Evolutionary conservation across 179 eudicot species (phyloP), one percentile per base, ranked within the genome.

Genomic region (Patellifolia procumbens): DNA sequence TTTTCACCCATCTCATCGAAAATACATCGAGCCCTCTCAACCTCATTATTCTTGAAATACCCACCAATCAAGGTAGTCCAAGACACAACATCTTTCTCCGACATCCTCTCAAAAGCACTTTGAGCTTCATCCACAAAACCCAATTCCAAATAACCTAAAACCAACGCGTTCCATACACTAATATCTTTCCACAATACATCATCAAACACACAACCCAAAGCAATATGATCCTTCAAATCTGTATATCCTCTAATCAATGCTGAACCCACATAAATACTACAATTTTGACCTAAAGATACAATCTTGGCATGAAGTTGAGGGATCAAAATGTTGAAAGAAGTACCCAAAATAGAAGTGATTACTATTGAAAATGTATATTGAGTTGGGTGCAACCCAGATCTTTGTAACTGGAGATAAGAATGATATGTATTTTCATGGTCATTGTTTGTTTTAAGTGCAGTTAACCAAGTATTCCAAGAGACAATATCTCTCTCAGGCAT

Each of bases 1-100:
- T 79, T 88, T 56, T 84, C 82, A 1, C 37, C 70, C 85, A 87
- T 86, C 67, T 46, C 45, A 51, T 88, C 71, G 24, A 92, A 92
- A 49, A 83, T 24, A 24, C 60, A 80, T 13, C 81, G 77, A 55
- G 93, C 97, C 72, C 64, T 80, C 37, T 82, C 61, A 67, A 87
- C 74, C 66, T 85, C 85, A 45, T 80, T 74, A 45, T 89, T 91
- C 56, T 61, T 88, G 24, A 92, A 67, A 80, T 83, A 88, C 71
- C 97, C 97, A 78, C 85, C 82, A 76, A 92, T 84, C 85, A 92
- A 77, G 31, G 83, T 88, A 13, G 93, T 91, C 96, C 92, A 89
- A 39, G 97, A 86, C 67, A 85, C 80, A 31, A 85, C 79, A 80
- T 86, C 82, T 75, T 68, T 91, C 63, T 68, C 65, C 28, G 93